phyloP scores from a whole-genome alignment of 1,139 yeast genomes.

The Pichia sp. region DNA sequence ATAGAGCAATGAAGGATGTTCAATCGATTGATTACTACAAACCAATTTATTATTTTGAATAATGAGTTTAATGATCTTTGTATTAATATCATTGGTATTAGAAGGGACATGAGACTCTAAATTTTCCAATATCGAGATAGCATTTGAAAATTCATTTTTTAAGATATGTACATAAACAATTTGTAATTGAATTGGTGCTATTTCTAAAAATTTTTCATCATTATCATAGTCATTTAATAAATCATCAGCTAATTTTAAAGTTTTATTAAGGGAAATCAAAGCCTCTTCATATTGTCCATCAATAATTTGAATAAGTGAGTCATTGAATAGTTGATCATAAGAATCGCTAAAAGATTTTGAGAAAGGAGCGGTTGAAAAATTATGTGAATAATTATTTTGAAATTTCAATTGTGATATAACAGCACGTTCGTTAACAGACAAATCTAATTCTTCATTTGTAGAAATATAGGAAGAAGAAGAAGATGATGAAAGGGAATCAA shows the following conservation, averaged over 20 bases:
- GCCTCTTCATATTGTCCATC: conserved; percentile 40
- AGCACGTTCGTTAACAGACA: conserved; percentile 65
- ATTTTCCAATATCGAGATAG: conserved; percentile 36
- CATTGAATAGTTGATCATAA: conserved; percentile 62
- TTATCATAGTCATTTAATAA: conserved; percentile 36
- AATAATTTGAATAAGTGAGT: conserved; percentile 51
- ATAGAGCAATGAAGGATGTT: conserved; percentile 34
- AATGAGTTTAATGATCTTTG: conserved; percentile 13
- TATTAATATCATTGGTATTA: background rate
- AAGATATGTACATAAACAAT: conserved; percentile 58
- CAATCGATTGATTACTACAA: background rate
- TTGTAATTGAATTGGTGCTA: conserved; percentile 63
- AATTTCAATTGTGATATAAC: conserved; percentile 46
- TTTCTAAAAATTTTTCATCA: conserved; percentile 34
- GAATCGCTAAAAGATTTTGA: conserved; percentile 25
- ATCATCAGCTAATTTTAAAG: conserved; percentile 39
- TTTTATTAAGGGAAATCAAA: conserved; percentile 42
- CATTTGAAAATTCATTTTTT: conserved; percentile 38
- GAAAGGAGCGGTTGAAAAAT: conserved; percentile 2
- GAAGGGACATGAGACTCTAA: background rate
- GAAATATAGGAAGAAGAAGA: background rate
- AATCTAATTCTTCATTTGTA: conserved; percentile 42
- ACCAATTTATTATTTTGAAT: conserved; percentile 24
- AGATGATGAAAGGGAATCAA: conserved; percentile 19
- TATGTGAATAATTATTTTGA: conserved; percentile 1